Base-by-base conservation (phyloP, 1,284 basidiomycete genomes). In the Paramarasmius palmivorus region DNA sequence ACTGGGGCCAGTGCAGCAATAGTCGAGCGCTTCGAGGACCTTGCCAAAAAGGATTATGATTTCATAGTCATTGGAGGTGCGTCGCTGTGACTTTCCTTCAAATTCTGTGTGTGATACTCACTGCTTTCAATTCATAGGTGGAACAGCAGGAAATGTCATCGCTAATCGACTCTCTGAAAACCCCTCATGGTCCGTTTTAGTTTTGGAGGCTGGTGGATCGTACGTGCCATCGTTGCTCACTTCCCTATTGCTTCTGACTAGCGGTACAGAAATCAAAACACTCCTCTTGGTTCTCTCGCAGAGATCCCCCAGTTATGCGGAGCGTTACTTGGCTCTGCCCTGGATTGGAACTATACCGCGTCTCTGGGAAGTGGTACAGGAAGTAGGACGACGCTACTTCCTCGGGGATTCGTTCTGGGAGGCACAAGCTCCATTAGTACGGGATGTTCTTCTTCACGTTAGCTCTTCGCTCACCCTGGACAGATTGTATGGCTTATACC, bases 401-500 rank as follows among this genome's bases (percentile, higher is more conserved):
- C 69, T 1, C 60, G 73, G 23, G 74, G 73, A 0, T 64, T 63
- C 46, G 61, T 73, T 10, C 58, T 75, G 2, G 74, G 74, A 2
- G 74, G 74, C 6, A 65, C 65, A 37, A 73, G 65, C 52, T 68
- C 68, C 17, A 61, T 70, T 40, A 75, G 73, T 76, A 46, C 54
- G 69, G 61, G n/a, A 39, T 34, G 29, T 48, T 4, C 46, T 38
- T 20, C 17, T 14, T 37, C 19, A 15, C 32, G 15, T 37, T 19
- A 32, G 17, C 14, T 23, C 14, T 34, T 19, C 17, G 7, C 2
- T 3, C 4, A 17, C 20, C 19, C 12, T 39, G 2, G 20, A n/a
- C 32, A 76, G 75, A 77, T 57, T 66, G 59, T 25, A 67, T 76
- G 70, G 63, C 68, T 1, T 78, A 73, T 58, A 70, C 68, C 4